Percentiles rank a stretch among this genome's conserved stretches.
Evolutionary conservation across 176 grass and related monocot genomes (phyloP).

Genomic region (Eragrostis curvula): DNA sequence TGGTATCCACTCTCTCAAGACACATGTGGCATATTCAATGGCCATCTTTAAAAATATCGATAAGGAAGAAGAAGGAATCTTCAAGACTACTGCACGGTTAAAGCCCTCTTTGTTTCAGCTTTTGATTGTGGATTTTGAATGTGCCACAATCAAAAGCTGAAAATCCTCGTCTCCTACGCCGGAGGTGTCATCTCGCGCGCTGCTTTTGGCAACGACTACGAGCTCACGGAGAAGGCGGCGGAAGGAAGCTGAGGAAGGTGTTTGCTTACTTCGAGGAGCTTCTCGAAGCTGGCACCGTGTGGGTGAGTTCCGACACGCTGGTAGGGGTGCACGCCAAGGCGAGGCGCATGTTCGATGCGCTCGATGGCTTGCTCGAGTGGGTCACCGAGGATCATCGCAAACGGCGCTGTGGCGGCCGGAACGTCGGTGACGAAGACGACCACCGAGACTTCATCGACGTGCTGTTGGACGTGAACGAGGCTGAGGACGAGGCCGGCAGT

Average conservation of each 20-base stretch:
- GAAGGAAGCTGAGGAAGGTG: slow-evolving; percentile 39
- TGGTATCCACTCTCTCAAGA: no score
- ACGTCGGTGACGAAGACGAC: background rate
- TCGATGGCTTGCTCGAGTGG: slow-evolving; percentile 44
- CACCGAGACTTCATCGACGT: slow-evolving; percentile 50
- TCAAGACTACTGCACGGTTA: no score
- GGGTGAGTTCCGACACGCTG: slow-evolving; percentile 47
- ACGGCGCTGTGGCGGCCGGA: background rate
- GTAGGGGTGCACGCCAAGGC: slow-evolving; percentile 39
- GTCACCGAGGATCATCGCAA: slow-evolving; percentile 41
- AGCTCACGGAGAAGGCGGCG: slow-evolving; percentile 7
- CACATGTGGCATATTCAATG: no score
- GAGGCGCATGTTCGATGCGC: slow-evolving; percentile 10
- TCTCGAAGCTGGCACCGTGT: slow-evolving; percentile 33
- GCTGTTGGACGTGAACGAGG: slow-evolving; percentile 44
- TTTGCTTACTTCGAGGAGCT: slow-evolving; percentile 56
- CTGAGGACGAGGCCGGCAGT: background rate
- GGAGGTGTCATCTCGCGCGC: no score
- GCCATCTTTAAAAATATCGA: no score
- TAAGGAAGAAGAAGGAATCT: no score
- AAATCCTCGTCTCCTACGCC: no score
- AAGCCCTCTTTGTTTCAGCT: no score
- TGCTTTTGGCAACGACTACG: slow-evolving; percentile 38
- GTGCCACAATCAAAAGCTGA: no score
- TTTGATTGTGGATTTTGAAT: no score